phyloP scores from a whole-genome alignment of 257 asterid genomes.

The Solanum corneliomulleri region DNA sequence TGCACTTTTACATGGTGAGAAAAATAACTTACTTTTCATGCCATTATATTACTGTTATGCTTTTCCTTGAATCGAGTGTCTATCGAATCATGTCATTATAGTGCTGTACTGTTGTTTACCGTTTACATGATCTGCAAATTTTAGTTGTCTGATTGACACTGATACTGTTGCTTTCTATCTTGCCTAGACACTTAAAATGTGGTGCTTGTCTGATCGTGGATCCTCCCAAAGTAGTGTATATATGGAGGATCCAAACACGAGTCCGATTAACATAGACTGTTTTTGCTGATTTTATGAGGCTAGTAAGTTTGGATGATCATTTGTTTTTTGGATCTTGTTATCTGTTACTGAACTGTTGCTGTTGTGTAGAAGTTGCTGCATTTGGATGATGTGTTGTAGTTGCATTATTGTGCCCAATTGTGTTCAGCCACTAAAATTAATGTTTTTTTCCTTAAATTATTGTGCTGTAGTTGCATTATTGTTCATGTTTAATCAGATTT shows the following conservation, averaged over 20 bases:
- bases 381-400: neutral
- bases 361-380: neutral
- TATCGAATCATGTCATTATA: neutral
- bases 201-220: neutral
- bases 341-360: neutral
- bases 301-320: neutral
- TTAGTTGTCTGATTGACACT: neutral
- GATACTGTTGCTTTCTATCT: neutral
- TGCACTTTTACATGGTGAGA: conserved; percentile 82
- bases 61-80: neutral
- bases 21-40: neutral
- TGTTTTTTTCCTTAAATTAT: neutral
- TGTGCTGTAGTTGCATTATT: neutral
- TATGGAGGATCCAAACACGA: neutral
- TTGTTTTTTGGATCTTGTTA: neutral
- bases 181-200: neutral
- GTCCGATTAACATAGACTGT: neutral
- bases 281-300: neutral
- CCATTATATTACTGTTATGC: neutral
- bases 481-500: neutral
- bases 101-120: neutral
- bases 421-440: neutral
- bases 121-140: neutral
- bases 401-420: neutral
- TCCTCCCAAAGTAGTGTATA: neutral